phyloP scores from a whole-genome alignment of 2,329 filamentous ascomycete genomes.

The Ophiostoma australiae region DNA sequence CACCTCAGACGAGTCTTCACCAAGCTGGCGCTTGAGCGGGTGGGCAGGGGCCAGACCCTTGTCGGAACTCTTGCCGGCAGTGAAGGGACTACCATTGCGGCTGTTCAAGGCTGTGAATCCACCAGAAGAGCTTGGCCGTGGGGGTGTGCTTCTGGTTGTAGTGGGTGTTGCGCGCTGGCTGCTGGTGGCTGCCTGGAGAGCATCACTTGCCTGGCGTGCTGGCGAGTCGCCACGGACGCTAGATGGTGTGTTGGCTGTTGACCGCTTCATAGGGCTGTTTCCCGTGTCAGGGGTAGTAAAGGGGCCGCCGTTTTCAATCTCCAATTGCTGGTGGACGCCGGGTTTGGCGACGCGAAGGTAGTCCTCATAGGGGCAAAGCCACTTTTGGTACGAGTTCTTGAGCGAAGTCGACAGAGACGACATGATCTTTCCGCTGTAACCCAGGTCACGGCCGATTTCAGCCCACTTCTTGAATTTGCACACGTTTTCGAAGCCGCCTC shows the following conservation, averaged over 20 bases:
- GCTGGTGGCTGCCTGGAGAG: conserved; percentile 45
- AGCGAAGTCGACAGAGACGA: conserved; percentile 94
- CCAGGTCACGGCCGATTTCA: conserved; percentile 91
- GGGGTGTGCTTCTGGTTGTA: conserved; percentile 42
- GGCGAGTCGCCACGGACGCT: conserved; percentile 63
- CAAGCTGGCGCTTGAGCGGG: conserved; percentile 69
- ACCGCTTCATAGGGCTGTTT: conserved; percentile 65
- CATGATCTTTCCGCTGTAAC: conserved; percentile 99
- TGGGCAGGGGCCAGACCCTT: conserved; percentile 47
- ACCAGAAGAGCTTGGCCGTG: conserved; percentile 49
- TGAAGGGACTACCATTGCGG: conserved; percentile 57
- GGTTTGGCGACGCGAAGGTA: conserved; percentile 88
- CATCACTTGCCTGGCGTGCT: conserved; percentile 52
- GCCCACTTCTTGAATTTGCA: conserved; percentile 99
- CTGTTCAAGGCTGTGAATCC: conserved; percentile 69
- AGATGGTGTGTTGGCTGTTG: conserved; percentile 54
- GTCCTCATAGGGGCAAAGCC: conserved; percentile 94
- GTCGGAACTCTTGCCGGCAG: conserved; percentile 47
- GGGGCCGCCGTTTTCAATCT: conserved; percentile 87
- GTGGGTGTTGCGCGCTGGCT: conserved; percentile 44
- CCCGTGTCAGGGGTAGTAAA: conserved; percentile 60
- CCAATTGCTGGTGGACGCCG: conserved; percentile 91
- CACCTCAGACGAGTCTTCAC: conserved; percentile 50
- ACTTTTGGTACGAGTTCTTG: conserved; percentile 96
- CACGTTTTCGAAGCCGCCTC: conserved; percentile 92